Evolutionary conservation across 2,329 filamentous ascomycete species (phyloP).

Genomic region (Aspergillus hiratsukae): DNA sequence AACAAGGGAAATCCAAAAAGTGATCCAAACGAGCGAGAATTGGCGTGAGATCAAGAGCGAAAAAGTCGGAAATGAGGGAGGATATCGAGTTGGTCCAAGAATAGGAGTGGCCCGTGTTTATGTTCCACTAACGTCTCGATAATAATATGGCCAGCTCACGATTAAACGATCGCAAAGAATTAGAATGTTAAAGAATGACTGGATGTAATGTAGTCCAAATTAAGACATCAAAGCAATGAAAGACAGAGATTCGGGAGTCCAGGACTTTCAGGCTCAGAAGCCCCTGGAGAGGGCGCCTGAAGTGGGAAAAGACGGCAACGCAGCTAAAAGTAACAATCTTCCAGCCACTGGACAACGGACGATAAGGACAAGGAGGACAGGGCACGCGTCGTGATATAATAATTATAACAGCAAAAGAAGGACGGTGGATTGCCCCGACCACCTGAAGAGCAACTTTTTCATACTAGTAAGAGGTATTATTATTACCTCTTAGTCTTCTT

Average conservation of each 20-base stretch:
- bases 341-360: not conserved
- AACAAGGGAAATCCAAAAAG: not conserved
- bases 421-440: not conserved
- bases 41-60: not conserved
- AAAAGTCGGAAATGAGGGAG: not conserved
- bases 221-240: not conserved
- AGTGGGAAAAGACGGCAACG: not conserved
- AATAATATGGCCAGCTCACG: constrained; percentile 11
- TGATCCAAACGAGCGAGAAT: not conserved
- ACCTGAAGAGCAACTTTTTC: not conserved
- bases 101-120: constrained; percentile 1
- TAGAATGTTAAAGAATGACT: not conserved
- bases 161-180: not conserved
- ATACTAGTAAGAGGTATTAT: too few species aligned
- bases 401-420: not conserved
- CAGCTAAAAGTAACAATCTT: not conserved
- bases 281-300: constrained; percentile 1
- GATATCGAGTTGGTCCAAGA: not conserved
- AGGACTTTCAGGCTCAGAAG: constrained; percentile 1
- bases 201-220: not conserved
- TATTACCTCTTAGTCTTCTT: too few species aligned
- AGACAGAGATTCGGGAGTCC: not conserved
- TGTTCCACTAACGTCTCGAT: not conserved
- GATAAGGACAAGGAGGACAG: constrained; percentile 5
- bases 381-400: not conserved